Percentiles rank a stretch among this genome's conserved stretches.
These are phyloP conservation scores for Polygonum maritimum DNA, from an alignment of 148 eudicot genomes.

Conservation along the genomic window DNA sequence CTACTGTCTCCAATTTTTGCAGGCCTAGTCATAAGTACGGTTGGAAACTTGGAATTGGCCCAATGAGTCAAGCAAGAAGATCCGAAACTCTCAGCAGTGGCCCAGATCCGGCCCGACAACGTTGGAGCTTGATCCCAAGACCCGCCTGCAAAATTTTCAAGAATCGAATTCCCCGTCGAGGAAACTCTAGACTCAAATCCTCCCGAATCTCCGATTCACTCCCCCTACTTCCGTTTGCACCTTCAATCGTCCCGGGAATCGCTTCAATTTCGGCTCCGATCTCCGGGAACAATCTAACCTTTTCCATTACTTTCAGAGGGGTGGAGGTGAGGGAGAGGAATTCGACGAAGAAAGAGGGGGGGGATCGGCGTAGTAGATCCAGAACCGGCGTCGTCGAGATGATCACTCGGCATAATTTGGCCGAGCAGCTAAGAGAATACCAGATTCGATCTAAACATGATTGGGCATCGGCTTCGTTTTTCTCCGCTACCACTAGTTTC, in stretches of 20 bases:
- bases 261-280: not conserved
- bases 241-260: constrained; percentile 4
- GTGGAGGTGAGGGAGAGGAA: constrained; percentile 5
- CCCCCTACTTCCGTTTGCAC: constrained; percentile 2
- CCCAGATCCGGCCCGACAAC: not conserved
- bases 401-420: constrained; percentile 91
- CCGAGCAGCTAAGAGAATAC: constrained; percentile 86
- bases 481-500: constrained; percentile 55
- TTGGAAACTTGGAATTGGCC: not conserved
- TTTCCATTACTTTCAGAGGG: not conserved
- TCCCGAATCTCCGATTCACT: not conserved
- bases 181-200: not conserved
- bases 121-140: not conserved
- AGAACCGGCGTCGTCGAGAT: constrained; percentile 23
- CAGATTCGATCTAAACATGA: constrained; percentile 85
- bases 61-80: not conserved
- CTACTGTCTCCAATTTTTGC: too few relatives aligned
- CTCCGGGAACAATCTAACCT: not conserved
- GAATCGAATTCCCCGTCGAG: constrained; percentile 5
- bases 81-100: not conserved
- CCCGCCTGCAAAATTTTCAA: constrained; percentile 8
- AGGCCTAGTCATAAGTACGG: not conserved
- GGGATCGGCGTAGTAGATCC: not conserved
- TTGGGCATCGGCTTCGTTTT: constrained; percentile 82
- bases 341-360: constrained; percentile 10